Conservation (phyloP, 139 green algal species). For the Desmodesmus armatus region DNA sequence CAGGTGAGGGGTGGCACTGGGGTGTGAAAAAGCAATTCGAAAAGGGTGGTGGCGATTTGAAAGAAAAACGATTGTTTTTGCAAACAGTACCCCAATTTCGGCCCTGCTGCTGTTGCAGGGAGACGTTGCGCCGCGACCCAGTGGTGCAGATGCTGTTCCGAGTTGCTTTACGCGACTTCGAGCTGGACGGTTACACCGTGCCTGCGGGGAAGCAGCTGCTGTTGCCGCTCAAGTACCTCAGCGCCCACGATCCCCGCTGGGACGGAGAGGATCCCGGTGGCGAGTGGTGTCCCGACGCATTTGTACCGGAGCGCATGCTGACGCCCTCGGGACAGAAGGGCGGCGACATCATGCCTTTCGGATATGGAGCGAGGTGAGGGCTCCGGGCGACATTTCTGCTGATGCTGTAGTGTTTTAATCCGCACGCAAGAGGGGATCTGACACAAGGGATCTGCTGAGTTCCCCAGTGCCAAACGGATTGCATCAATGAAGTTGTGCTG, state of each 20-base stretch:
- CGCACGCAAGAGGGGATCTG: too few relatives aligned
- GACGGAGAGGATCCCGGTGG: not conserved
- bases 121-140: slow-evolving; percentile 28
- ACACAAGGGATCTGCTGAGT: too few relatives aligned
- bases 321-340: slow-evolving; percentile 10
- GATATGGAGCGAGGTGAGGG: slow-evolving; percentile 21
- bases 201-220: not conserved
- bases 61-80: too few relatives aligned
- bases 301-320: slow-evolving; percentile 36
- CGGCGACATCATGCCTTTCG: slow-evolving; percentile 38
- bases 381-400: too few relatives aligned
- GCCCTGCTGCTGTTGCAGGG: not conserved
- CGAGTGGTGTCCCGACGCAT: slow-evolving; percentile 8
- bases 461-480: too few relatives aligned
- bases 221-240: not conserved
- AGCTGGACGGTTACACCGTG: slow-evolving; percentile 28
- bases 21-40: too few relatives aligned
- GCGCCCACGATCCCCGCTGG: slow-evolving; percentile 4
- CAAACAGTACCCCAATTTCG: not conserved
- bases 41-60: too few relatives aligned
- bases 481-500: too few relatives aligned
- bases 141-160: slow-evolving; percentile 25
- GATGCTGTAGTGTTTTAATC: too few relatives aligned
- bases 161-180: slow-evolving; percentile 26
- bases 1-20: too few relatives aligned